Evolutionary conservation across 306 rosid species (phyloP), one percentile per base, ranked within the genome.

Genomic region (Rosa lucieae): DNA sequence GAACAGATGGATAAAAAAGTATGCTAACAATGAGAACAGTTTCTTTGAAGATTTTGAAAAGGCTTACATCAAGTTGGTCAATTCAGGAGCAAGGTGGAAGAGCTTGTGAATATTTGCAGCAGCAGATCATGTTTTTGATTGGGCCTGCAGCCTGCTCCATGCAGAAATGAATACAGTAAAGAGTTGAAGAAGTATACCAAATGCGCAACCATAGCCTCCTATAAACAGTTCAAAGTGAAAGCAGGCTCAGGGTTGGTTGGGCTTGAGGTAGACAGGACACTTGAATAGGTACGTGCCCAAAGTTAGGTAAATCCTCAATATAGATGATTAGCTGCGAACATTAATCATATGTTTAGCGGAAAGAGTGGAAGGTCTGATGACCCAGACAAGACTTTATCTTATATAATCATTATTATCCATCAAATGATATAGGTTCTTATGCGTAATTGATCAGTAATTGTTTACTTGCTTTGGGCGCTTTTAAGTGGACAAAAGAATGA

Each of bases 1-100:
- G 80, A 62, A 40, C 91, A 95, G 99, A 69, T 95, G 98, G 99
- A 92, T 92, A 81, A 83, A 80, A 77, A 84, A 85, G 77, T 96
- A 96, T 14, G 97, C 98, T 20, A 86, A 86, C 52, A 76, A 86
- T 81, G 92, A 93, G 92, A 84, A 79, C 52, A 71, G 52, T 68
- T 96, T 96, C 96, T 93, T 91, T 67, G 89, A 88, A 86, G 97
- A 93, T 87, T 96, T 96, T 81, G 83, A 85, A 80, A 88, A 85
- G 75, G 98, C 96, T 43, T 91, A 93, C 73, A 78, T 80, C 84
- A 96, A 96, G 87, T 86, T 96, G 84, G 99, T 93, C 87, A 91
- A 91, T 85, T 83, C 91, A 75, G 98, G 98, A 71, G 99, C 85
- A 40, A 89, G 80, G 81, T 93, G 99, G 99, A 90, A 70, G 82